These are phyloP conservation scores for Aspergillus sp. DNA, from an alignment of 2,329 filamentous ascomycete genomes.

Conservation along the genomic window DNA sequence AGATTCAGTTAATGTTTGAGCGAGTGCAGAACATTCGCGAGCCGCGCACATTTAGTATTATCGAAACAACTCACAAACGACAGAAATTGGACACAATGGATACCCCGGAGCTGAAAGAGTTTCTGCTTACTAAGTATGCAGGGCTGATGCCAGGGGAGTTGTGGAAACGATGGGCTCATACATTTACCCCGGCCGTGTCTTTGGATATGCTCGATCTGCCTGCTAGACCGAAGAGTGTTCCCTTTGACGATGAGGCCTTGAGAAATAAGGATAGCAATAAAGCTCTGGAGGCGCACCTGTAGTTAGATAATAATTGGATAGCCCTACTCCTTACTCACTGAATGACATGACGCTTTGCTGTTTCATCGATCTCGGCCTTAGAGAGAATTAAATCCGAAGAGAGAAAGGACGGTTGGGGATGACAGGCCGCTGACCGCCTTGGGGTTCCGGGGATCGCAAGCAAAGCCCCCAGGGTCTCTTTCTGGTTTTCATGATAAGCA, in stretches of 20 bases:
- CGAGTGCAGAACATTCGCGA: constrained; percentile 4
- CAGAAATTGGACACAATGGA: constrained; percentile 14
- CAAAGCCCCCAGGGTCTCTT: not conserved
- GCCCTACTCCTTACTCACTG: not conserved
- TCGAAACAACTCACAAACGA: not conserved
- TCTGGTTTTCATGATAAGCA: not conserved
- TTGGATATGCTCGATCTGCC: not conserved
- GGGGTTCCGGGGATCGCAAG: not conserved
- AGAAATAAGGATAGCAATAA: not conserved
- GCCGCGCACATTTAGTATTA: not conserved
- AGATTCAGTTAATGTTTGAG: constrained; percentile 12
- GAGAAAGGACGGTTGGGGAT: not conserved
- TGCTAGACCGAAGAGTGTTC: not conserved
- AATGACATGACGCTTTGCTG: not conserved
- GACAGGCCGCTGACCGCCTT: not conserved
- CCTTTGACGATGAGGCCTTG: not conserved
- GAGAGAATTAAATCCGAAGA: not conserved
- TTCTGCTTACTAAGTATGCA: constrained; percentile 23
- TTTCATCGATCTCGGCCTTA: not conserved
- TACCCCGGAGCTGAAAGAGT: constrained; percentile 11
- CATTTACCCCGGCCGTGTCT: not conserved
- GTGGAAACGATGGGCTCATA: not conserved
- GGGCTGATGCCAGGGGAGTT: constrained; percentile 12
- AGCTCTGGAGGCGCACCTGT: not conserved
- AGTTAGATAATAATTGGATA: not conserved